Conservation (phyloP, 441 rosid species). For the Corymbia calophylla region DNA sequence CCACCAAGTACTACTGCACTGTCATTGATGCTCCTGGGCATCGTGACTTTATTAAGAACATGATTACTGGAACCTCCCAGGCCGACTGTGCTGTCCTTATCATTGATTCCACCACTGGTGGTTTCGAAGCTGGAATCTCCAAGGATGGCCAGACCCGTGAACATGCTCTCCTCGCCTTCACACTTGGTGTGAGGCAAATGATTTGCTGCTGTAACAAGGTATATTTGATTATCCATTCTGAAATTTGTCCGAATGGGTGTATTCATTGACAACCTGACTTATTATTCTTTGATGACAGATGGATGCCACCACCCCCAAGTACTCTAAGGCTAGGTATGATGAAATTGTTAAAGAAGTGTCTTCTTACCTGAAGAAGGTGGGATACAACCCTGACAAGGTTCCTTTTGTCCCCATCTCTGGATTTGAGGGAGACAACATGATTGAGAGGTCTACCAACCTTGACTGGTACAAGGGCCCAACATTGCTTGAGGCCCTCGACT, state of each 20-base stretch:
- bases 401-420: slow-evolving; percentile 77
- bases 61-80: slow-evolving; percentile 73
- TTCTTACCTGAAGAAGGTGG: slow-evolving; percentile 62
- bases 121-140: slow-evolving; percentile 63
- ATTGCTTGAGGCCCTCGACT: slow-evolving; percentile 67
- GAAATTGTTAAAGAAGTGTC: slow-evolving; percentile 74
- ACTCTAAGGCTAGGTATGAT: slow-evolving; percentile 53
- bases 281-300: slow-evolving; percentile 19
- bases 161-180: slow-evolving; percentile 66
- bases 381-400: slow-evolving; percentile 70
- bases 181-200: slow-evolving; percentile 84
- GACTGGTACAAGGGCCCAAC: slow-evolving; percentile 84
- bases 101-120: slow-evolving; percentile 58
- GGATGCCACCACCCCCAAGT: slow-evolving; percentile 81
- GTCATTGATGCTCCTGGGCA: slow-evolving; percentile 60
- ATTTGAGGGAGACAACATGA: slow-evolving; percentile 75
- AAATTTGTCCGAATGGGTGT: neutral
- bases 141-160: slow-evolving; percentile 81
- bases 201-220: slow-evolving; percentile 84
- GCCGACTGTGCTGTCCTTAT: slow-evolving; percentile 72
- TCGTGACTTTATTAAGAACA: slow-evolving; percentile 65
- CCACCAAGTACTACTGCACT: slow-evolving; percentile 64
- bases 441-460: slow-evolving; percentile 64
- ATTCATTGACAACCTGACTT: too few species aligned
- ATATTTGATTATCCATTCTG: neutral